These are phyloP conservation scores for Centrapalus pauciflorus DNA, from an alignment of 129 eudicot species.

Conservation along the genomic window DNA sequence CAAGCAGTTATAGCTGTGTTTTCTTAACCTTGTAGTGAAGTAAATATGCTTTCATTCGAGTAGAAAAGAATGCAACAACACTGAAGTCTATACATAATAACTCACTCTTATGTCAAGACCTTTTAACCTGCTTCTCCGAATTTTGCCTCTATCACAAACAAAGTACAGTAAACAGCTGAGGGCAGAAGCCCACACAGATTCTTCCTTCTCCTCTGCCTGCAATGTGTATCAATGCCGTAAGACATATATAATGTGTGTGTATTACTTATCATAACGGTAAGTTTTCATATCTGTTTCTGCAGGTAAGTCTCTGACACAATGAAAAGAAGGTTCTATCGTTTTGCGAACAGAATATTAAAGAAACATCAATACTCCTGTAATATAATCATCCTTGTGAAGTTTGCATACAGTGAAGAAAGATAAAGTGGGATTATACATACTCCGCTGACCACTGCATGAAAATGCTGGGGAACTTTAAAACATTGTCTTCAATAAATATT, in stretches of 20 bases:
- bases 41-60: neutral
- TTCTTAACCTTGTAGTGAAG: constrained; percentile 7
- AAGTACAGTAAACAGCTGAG: constrained; percentile 93
- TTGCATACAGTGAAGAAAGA: neutral
- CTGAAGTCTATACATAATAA: constrained; percentile 11
- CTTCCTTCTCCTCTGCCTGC: constrained; percentile 89
- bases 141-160: constrained; percentile 92
- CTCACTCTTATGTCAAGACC: constrained; percentile 97
- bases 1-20: neutral
- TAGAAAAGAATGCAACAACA: neutral
- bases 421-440: neutral
- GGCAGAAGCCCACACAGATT: constrained; percentile 97
- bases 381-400: neutral
- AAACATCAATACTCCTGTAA: neutral
- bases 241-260: neutral
- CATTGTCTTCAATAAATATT: constrained; percentile 13
- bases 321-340: neutral
- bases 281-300: neutral
- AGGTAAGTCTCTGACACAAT: neutral
- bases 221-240: neutral
- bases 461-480: neutral
- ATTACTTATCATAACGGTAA: neutral
- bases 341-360: neutral
- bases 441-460: neutral
- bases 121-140: constrained; percentile 82